Evolutionary conservation across 2,329 filamentous ascomycete species (phyloP).

Genomic region (Calonectria leucothoes): DNA sequence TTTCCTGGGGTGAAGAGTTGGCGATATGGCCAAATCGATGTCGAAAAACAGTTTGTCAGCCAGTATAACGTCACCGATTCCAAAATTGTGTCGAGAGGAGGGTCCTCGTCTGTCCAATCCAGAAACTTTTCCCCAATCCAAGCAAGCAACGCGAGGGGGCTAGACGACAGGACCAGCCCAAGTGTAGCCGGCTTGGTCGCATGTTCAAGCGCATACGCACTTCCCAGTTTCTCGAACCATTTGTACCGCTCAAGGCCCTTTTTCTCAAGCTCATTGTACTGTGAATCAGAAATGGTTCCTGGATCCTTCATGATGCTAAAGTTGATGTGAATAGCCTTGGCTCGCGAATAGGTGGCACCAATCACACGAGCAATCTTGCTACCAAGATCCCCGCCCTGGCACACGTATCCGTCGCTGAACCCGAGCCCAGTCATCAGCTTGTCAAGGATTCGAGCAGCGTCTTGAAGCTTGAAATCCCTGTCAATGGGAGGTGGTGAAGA

Average conservation of each 20-base stretch:
- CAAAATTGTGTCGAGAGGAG: neutral
- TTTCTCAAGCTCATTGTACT: neutral
- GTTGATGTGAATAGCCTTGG: neutral
- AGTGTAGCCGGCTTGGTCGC: neutral
- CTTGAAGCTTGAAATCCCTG: neutral
- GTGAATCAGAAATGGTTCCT: neutral
- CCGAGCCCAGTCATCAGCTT: neutral
- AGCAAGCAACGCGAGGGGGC: neutral
- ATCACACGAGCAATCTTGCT: neutral
- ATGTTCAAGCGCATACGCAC: neutral
- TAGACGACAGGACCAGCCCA: neutral
- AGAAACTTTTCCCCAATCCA: neutral
- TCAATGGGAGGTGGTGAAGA: neutral
- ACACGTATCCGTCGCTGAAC: neutral
- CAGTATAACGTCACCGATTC: neutral
- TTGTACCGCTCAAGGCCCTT: neutral
- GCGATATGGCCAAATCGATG: neutral
- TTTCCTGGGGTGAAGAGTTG: neutral
- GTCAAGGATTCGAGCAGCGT: neutral
- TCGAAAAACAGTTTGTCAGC: neutral
- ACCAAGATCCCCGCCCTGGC: neutral
- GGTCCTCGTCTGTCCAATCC: neutral
- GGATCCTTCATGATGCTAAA: neutral
- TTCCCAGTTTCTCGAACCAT: neutral
- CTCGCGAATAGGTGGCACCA: neutral